Evolutionary conservation across 257 asterid species (phyloP).

Genomic region (Marsdenia floribunda): DNA sequence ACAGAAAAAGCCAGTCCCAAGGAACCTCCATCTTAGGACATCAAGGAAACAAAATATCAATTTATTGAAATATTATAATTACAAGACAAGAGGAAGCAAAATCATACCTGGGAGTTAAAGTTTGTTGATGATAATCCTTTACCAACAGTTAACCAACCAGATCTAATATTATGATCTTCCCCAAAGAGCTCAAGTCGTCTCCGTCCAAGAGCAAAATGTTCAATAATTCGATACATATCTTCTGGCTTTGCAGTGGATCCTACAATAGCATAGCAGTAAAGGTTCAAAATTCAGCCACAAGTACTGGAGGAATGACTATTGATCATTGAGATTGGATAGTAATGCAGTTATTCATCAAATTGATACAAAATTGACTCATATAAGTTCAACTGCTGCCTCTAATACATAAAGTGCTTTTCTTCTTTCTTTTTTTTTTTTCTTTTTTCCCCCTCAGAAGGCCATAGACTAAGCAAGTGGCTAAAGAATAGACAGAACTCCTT

Average conservation of each 20-base stretch:
- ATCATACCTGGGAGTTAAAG: constrained; percentile 73
- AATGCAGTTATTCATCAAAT: neutral
- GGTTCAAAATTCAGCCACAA: constrained; percentile 1
- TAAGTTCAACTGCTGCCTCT: neutral
- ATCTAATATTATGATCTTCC: constrained; percentile 92
- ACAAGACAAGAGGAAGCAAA: constrained; percentile 1
- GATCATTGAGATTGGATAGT: neutral
- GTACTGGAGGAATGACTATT: neutral
- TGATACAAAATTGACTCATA: neutral
- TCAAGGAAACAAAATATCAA: neutral
- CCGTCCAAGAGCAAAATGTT: constrained; percentile 98
- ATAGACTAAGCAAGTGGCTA: neutral
- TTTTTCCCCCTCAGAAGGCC: neutral
- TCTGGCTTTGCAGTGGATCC: constrained; percentile 99
- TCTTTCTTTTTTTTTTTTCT: neutral
- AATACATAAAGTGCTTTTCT: neutral
- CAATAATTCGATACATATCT: constrained; percentile 95
- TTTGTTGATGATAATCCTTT: constrained; percentile 84
- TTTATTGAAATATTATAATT: neutral
- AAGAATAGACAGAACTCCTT: neutral
- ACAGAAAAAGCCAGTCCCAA: neutral
- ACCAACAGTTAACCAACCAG: constrained; percentile 99
- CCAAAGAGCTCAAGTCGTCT: constrained; percentile 99
- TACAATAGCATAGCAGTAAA: constrained; percentile 23
- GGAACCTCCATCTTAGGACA: neutral